A percentile compares a stretch with the other conserved stretches of the same genome.
Evolutionary conservation across 1,284 basidiomycete genomes (phyloP).

Genomic region (Apiotrichum sp.): DNA sequence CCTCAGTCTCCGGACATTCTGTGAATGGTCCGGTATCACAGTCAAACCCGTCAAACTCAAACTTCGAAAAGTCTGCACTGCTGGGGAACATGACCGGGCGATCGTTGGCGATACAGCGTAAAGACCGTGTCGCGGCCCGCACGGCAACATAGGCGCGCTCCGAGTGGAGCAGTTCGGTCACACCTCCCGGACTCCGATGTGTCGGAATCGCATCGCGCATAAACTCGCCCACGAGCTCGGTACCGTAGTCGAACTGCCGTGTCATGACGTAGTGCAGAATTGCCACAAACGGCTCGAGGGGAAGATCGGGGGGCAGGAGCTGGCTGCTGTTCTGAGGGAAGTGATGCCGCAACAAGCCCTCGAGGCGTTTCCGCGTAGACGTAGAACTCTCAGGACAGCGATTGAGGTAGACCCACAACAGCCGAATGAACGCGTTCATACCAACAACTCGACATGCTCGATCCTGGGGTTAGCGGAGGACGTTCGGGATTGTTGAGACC

Average conservation of each 20-base stretch:
- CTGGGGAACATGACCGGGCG: constrained; percentile 69
- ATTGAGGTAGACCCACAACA: constrained; percentile 92
- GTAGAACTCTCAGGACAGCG: constrained; percentile 81
- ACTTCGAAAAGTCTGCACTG: constrained; percentile 60
- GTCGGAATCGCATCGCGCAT: constrained; percentile 58
- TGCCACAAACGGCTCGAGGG: constrained; percentile 68
- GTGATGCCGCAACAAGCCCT: constrained; percentile 67
- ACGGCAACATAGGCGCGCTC: constrained; percentile 71
- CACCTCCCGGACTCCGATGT: constrained; percentile 43
- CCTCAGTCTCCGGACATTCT: constrained; percentile 57
- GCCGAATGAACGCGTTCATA: constrained; percentile 73
- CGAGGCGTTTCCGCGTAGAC: constrained; percentile 70
- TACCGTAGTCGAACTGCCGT: constrained; percentile 79
- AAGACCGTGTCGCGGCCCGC: constrained; percentile 68
- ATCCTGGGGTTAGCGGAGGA: constrained; percentile 54
- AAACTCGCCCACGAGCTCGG: constrained; percentile 71
- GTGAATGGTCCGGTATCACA: neutral
- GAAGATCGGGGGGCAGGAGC: constrained; percentile 66
- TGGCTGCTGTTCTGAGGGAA: constrained; percentile 66
- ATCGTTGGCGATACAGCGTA: constrained; percentile 67
- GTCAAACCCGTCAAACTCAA: constrained; percentile 49
- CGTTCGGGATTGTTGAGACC: too few relatives aligned
- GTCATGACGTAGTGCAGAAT: constrained; percentile 77
- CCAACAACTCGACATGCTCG: constrained; percentile 65
- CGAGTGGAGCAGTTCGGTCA: constrained; percentile 53